phyloP scores from a whole-genome alignment of 192 early-diverging fungal genomes.

The Coemansia sp. region DNA sequence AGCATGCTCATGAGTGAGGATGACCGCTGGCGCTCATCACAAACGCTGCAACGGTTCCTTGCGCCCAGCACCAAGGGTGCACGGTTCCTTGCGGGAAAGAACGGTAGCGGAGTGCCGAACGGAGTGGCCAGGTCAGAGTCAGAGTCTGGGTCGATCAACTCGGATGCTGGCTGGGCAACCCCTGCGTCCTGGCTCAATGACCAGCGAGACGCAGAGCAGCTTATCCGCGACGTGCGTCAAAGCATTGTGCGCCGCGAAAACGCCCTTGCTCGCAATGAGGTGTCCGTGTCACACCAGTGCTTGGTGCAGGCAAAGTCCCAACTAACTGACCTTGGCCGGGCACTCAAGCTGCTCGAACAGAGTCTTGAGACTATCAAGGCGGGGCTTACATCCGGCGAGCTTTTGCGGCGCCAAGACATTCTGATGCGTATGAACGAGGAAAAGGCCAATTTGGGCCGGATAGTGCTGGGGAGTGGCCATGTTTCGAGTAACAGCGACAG shows the following conservation, averaged over 20 bases:
- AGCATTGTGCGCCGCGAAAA: slow-evolving; percentile 72
- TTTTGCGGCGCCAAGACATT: slow-evolving; percentile 77
- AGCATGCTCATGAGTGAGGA: slow-evolving; percentile 71
- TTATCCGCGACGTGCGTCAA: slow-evolving; percentile 71
- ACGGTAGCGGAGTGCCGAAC: slow-evolving; percentile 5
- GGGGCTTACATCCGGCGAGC: slow-evolving; percentile 64
- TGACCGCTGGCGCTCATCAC: slow-evolving; percentile 72
- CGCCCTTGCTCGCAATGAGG: slow-evolving; percentile 71
- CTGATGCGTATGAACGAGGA: slow-evolving; percentile 72
- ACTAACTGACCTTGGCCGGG: slow-evolving; percentile 58
- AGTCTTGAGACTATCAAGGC: slow-evolving; percentile 44
- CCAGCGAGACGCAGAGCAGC: slow-evolving; percentile 61
- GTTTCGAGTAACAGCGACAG: slow-evolving; percentile 32
- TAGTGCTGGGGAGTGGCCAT: slow-evolving; percentile 53
- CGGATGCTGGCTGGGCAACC: slow-evolving; percentile 55
- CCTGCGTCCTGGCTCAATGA: slow-evolving; percentile 83
- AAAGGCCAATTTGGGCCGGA: slow-evolving; percentile 61
- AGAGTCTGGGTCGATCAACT: slow-evolving; percentile 33
- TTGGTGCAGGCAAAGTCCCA: slow-evolving; percentile 76
- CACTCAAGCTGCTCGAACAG: slow-evolving; percentile 56
- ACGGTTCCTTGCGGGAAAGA: slow-evolving; percentile 59
- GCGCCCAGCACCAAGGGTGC: slow-evolving; percentile 43
- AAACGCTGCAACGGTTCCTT: slow-evolving; percentile 75
- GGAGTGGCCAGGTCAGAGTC: slow-evolving; percentile 23
- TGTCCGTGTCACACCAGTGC: slow-evolving; percentile 75